Evolutionary conservation across 169 alveolate genomes (phyloP).

Genomic region (Plasmodium knowlesi): DNA sequence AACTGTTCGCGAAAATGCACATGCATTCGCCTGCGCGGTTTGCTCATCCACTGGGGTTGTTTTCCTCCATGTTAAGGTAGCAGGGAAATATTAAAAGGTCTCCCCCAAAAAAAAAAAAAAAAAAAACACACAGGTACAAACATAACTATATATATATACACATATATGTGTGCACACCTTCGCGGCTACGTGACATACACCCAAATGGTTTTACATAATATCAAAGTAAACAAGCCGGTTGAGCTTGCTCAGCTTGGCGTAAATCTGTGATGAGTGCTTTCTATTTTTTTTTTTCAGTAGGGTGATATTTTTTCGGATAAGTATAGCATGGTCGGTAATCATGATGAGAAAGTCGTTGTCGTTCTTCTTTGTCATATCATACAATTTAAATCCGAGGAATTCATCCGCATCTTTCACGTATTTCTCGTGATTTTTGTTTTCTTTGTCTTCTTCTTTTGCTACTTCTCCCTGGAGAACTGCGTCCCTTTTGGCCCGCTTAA

Average conservation of each 20-base stretch:
- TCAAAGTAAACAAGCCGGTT: conserved; percentile 64
- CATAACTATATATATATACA: neutral
- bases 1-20: neutral
- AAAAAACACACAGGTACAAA: neutral
- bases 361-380: conserved; percentile 35
- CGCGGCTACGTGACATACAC: neutral
- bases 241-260: conserved; percentile 60
- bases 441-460: neutral
- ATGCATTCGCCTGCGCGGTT: neutral
- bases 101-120: neutral
- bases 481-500: conserved; percentile 11
- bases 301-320: conserved; percentile 67
- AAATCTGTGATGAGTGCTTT: conserved; percentile 71
- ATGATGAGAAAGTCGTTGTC: conserved; percentile 64
- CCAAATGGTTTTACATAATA: neutral
- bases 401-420: conserved; percentile 14
- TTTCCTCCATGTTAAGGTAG: neutral
- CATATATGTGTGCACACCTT: neutral
- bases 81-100: neutral
- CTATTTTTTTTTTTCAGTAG: conserved; percentile 56
- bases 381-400: conserved; percentile 59
- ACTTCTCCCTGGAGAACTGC: neutral
- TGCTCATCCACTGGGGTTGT: neutral
- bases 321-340: conserved; percentile 75
- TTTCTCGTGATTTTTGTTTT: neutral